Evolutionary conservation across 768 basidiomycete genomes (phyloP), one percentile per base, ranked within the genome.

Genomic region (Brasilioporus rufonigricans): DNA sequence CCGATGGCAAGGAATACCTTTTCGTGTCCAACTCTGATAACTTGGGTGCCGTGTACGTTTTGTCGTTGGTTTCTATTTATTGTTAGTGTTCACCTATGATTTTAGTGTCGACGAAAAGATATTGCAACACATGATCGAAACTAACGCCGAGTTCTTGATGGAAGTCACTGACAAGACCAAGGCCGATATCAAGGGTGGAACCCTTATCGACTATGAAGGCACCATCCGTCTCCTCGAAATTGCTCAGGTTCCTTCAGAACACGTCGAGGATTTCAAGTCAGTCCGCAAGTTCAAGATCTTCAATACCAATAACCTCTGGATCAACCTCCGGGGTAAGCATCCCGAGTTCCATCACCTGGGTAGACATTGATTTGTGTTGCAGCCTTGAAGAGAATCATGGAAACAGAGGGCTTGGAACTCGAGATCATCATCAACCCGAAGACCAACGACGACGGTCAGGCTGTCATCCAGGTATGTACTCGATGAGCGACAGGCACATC

Each of bases 91-190:
- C 43, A 64, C 32, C 46, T 19, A 14, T 31, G 24, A 3, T 43
- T 44, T n/a, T 44, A 79, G 84, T 54, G 87, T 88, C 62, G 87
- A 87, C 66, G 76, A 86, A 59, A 80, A 76, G 60, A 88, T 89
- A 66, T 65, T 84, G 54, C 74, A 77, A 56, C 83, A 85, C 74
- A 87, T 89, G 82, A 78, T 85, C 44, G 79, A 84, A 61, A 73
- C 71, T 29, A 75, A 82, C 54, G 78, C 84, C 48, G 86, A 87
- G 69, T 87, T 86, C 74, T 65, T 87, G 61, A 86, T 85, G 85
- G 85, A 88, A 65, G 84, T 89, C 57, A 89, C 87, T 11, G 87
- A 89, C 79, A 89, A 89, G 78, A 89, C 87, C 63, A 89, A 89
- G 75, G 86, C 87, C 29, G 87, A 88, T 62, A 82, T 88, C 72